These are phyloP conservation scores for Nigrospora osmanthi DNA, from an alignment of 2,329 filamentous ascomycete genomes.

Conservation along the genomic window DNA sequence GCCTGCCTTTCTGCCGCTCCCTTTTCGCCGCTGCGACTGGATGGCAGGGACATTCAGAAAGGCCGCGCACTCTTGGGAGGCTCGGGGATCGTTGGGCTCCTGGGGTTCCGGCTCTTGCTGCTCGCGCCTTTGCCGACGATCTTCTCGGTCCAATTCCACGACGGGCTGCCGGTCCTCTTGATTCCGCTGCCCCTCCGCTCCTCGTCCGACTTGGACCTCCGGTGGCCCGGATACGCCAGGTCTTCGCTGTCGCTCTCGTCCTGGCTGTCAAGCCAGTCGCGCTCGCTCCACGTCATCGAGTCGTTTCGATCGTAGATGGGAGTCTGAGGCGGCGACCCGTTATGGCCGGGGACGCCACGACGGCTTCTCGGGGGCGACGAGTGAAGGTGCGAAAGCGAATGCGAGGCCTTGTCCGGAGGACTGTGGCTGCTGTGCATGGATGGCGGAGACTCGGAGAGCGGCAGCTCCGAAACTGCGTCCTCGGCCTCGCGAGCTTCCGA, in stretches of 20 bases:
- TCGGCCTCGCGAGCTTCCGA: constrained; percentile 27
- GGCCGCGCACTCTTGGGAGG: constrained; percentile 1
- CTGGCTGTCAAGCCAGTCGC: constrained; percentile 51
- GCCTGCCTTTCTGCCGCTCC: no score
- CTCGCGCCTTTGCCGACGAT: constrained; percentile 29
- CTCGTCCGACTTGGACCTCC: background rate
- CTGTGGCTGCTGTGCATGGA: constrained; percentile 3
- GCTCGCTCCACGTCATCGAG: constrained; percentile 58
- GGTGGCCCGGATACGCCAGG: constrained; percentile 9
- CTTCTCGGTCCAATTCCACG: constrained; percentile 36
- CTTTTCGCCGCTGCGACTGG: no score
- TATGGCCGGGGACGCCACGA: constrained; percentile 1
- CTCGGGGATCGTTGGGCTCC: constrained; percentile 9
- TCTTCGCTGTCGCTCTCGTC: constrained; percentile 33
- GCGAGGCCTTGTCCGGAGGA: background rate
- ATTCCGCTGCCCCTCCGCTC: constrained; percentile 7
- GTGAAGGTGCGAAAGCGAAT: background rate
- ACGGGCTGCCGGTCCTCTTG: constrained; percentile 10
- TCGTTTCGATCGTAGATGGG: constrained; percentile 31
- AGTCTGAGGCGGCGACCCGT: constrained; percentile 13
- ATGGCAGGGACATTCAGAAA: no score
- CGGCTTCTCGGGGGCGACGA: background rate
- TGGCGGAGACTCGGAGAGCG: constrained; percentile 11
- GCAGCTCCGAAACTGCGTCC: constrained; percentile 39
- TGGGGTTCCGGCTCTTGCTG: constrained; percentile 9